A percentile compares a stretch with the other conserved stretches of the same genome.
These are phyloP conservation scores for Solanum peruvianum DNA, from an alignment of 257 asterid genomes.

Conservation along the genomic window DNA sequence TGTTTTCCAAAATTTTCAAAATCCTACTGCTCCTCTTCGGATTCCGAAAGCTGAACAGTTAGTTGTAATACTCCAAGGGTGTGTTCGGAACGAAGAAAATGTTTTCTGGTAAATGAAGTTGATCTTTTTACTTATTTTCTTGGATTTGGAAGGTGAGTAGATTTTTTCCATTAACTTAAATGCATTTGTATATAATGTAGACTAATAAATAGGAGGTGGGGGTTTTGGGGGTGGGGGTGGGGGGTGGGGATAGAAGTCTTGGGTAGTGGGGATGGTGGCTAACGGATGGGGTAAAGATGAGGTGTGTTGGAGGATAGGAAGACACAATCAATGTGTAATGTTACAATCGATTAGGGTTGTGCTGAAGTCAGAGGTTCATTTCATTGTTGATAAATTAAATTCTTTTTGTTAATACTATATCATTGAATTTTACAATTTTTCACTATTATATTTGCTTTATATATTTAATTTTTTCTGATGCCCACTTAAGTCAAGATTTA, in stretches of 20 bases:
- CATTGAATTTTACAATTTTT: background rate
- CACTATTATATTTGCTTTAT: too few relatives aligned
- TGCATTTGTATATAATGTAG: background rate
- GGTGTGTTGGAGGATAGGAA: background rate
- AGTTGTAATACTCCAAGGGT: background rate
- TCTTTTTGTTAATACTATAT: background rate
- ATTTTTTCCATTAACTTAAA: background rate
- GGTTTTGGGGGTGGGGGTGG: too few relatives aligned
- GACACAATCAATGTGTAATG: background rate
- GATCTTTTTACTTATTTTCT: background rate
- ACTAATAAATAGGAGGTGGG: background rate
- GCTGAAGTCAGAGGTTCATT: background rate
- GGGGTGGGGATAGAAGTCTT: background rate
- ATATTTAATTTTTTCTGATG: too few relatives aligned
- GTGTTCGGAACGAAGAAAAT: background rate
- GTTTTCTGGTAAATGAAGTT: background rate
- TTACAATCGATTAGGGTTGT: background rate
- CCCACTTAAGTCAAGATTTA: background rate
- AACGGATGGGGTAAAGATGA: background rate
- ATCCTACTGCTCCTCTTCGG: background rate
- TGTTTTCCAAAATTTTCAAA: background rate
- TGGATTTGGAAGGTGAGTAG: background rate
- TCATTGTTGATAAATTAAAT: background rate
- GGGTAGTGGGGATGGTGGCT: background rate
- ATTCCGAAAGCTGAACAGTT: background rate